Evolutionary conservation across 2,329 filamentous ascomycete genomes (phyloP), one percentile per base, ranked within the genome.

Genomic region (Hypocreales sp.): DNA sequence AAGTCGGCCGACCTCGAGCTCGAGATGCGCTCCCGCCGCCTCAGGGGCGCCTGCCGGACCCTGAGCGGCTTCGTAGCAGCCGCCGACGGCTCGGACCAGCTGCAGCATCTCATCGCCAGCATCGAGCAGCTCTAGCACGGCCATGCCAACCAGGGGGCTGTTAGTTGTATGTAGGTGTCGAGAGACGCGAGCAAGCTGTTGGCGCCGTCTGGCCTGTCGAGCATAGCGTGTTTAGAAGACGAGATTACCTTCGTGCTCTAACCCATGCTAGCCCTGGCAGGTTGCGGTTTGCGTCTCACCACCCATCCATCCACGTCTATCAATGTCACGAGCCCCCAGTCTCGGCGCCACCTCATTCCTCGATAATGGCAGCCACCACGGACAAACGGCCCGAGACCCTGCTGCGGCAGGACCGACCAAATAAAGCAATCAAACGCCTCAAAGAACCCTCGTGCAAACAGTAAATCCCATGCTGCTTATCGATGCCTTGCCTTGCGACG

Each of bases 1-100:
- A 90, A 92, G 55, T 92, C 82, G 33, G 60, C 60, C 21, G 74
- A 87, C 50, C 56, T 98, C 51, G 90, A 98, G 54, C 64, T 73
- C 28, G 67, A 74, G 37, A 72, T 84, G 40, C 69, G 61, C 38
- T 58, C 58, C 35, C 72, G 76, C 35, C 68, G 71, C 33, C 46
- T 92, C 22, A 58, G 46, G 25, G 64, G 64, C 1, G 56, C 61
- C 2, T 52, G 48, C 14, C 48, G 43, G 23, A 42, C 64, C 17
- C 37, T 72, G 20, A 37, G 37, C 1, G 52, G 60, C 27, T 49
- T 69, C 5, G 28, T 68, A 6, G n/a, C n/a, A n/a, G 27, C 39
- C 7, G 41, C 46, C 11, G 40, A 39, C 4, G 31, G 30, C 3
- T 31, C 45, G 1, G 58, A 61, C 26, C 56, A 63, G 34, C 42